Percentiles rank a stretch among this genome's conserved stretches.
Evolutionary conservation across 2,329 filamentous ascomycete species (phyloP).

Genomic region (Alternaria postmessia): DNA sequence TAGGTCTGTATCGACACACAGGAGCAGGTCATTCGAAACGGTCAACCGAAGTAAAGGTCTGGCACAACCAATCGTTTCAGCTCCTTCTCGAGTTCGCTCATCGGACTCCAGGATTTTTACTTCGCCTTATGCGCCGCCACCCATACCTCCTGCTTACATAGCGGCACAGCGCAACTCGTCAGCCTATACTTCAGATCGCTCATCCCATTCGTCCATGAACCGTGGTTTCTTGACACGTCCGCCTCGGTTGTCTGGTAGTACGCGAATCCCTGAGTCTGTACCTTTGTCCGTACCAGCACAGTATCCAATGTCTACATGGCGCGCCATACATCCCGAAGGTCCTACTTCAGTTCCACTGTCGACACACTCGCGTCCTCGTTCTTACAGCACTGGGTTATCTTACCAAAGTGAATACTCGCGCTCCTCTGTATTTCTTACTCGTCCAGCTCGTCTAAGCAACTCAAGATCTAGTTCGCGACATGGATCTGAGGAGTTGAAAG

Average conservation of each 20-base stretch:
- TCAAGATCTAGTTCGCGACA: slow-evolving; percentile 36
- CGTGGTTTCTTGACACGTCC: slow-evolving; percentile 22
- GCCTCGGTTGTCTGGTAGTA: slow-evolving; percentile 29
- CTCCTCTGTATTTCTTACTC: slow-evolving; percentile 42
- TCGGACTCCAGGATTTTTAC: slow-evolving; percentile 39
- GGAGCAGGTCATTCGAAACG: slow-evolving; percentile 27
- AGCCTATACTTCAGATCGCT: slow-evolving; percentile 18
- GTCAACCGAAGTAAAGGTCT: slow-evolving; percentile 31
- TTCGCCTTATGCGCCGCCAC: slow-evolving; percentile 39
- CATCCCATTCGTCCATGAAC: slow-evolving; percentile 26
- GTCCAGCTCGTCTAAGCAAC: slow-evolving; percentile 39
- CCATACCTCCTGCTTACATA: slow-evolving; percentile 35
- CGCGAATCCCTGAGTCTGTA: slow-evolving; percentile 26
- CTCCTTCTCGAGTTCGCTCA: slow-evolving; percentile 17
- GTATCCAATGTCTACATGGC: slow-evolving; percentile 44
- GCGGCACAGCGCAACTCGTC: slow-evolving; percentile 23
- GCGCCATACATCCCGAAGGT: slow-evolving; percentile 40
- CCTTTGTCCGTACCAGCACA: slow-evolving; percentile 38
- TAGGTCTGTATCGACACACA: slow-evolving; percentile 27
- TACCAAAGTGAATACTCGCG: slow-evolving; percentile 34
- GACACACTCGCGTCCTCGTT: slow-evolving; percentile 33
- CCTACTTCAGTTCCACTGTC: slow-evolving; percentile 24
- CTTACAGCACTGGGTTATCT: slow-evolving; percentile 25
- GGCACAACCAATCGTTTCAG: neutral
- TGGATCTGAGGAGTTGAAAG: slow-evolving; percentile 26